Evolutionary conservation across 306 rosid species (phyloP).

Genomic region (Luffa acutangula): DNA sequence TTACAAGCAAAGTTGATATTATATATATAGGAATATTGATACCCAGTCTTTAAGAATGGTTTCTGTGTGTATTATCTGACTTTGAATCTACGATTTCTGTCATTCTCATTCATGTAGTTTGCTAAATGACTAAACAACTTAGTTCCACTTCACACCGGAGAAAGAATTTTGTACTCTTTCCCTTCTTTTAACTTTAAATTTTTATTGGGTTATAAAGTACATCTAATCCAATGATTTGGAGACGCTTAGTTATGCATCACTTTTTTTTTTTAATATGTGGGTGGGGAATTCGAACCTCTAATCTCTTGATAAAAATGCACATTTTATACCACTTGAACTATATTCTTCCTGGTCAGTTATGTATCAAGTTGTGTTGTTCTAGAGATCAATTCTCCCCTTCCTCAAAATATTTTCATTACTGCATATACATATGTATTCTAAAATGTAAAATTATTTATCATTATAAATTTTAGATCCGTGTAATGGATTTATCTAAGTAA

Average conservation of each 20-base stretch:
- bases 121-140: not conserved
- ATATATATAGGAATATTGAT: not conserved
- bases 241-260: not conserved
- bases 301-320: too few relatives aligned
- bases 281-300: too few relatives aligned
- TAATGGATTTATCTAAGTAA: not conserved
- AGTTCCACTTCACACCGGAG: not conserved
- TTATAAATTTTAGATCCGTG: not conserved
- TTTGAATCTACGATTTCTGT: conserved; percentile 23
- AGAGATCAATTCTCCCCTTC: not conserved
- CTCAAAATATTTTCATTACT: not conserved
- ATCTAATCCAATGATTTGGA: not conserved
- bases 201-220: not conserved
- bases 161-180: not conserved
- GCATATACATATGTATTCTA: not conserved
- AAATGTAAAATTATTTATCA: not conserved
- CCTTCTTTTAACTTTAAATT: not conserved
- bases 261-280: too few relatives aligned
- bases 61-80: conserved; percentile 14
- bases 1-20: conserved; percentile 36
- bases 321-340: too few relatives aligned
- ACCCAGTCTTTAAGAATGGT: conserved; percentile 42
- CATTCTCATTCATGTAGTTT: not conserved
- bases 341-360: too few relatives aligned
- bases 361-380: not conserved